These are phyloP conservation scores for Dipteronia sinensis DNA, from an alignment of 345 rosid species.

Conservation along the genomic window DNA sequence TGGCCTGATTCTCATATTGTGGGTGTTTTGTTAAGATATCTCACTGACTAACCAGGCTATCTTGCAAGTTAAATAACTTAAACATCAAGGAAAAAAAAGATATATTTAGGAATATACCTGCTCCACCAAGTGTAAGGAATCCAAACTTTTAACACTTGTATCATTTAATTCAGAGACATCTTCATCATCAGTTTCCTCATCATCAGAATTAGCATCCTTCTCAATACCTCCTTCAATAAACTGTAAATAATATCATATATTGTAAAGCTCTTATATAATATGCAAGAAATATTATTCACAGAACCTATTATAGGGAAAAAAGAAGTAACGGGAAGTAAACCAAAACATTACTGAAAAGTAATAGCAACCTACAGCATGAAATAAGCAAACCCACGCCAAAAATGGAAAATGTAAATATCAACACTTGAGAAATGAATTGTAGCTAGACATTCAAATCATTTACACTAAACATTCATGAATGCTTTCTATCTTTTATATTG, in stretches of 20 bases:
- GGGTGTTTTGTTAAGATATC: constrained; percentile 1
- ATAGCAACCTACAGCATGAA: neutral
- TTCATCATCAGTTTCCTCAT: constrained; percentile 46
- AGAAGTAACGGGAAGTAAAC: neutral
- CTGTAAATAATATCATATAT: constrained; percentile 37
- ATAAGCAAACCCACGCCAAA: neutral
- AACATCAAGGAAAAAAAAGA: neutral
- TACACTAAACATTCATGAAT: neutral
- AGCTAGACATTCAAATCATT: neutral
- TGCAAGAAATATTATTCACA: neutral
- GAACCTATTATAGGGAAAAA: neutral
- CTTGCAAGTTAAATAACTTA: neutral
- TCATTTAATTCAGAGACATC: constrained; percentile 36
- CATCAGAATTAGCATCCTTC: constrained; percentile 48
- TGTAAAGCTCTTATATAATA: neutral
- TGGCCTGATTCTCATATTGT: neutral
- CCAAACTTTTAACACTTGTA: constrained; percentile 31
- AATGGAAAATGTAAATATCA: neutral
- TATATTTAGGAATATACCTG: constrained; percentile 37
- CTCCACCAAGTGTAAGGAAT: constrained; percentile 49
- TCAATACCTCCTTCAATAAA: constrained; percentile 62
- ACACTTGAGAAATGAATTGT: neutral
- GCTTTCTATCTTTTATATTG: neutral
- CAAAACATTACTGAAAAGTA: neutral
- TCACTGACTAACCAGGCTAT: neutral